Evolutionary conservation across 768 basidiomycete species (phyloP).

Genomic region (Lactifluus piperatus): DNA sequence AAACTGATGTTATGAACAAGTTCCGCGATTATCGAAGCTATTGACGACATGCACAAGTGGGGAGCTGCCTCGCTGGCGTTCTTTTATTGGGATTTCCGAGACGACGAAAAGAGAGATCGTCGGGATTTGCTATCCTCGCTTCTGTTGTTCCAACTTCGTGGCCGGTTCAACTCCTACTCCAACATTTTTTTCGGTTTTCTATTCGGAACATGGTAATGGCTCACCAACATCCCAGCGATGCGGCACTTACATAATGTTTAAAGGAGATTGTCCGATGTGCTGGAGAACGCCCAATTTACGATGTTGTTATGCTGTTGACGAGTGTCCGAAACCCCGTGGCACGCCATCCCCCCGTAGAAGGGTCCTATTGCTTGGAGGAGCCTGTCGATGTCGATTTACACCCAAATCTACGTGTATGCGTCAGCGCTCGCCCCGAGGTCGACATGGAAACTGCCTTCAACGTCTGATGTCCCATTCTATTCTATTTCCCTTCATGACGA

Average conservation of each 20-base stretch:
- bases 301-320: background rate
- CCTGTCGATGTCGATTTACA: background rate
- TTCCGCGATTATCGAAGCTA: background rate
- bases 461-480: background rate
- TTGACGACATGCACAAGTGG: background rate
- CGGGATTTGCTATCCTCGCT: background rate
- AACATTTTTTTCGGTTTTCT: background rate
- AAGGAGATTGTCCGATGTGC: background rate
- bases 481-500: background rate
- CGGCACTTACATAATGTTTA: background rate
- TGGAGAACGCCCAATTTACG: background rate
- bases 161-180: background rate
- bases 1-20: background rate
- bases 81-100: constrained; percentile 4
- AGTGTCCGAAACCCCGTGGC: background rate
- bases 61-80: background rate
- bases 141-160: background rate
- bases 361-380: background rate
- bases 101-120: background rate
- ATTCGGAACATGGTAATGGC: background rate
- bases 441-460: background rate
- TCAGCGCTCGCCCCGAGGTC: background rate
- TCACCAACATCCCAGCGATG: background rate
- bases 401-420: background rate
- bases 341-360: background rate